These are phyloP conservation scores for Lecanicillium sp. DNA, from an alignment of 2,329 filamentous ascomycete species.

Conservation along the genomic window DNA sequence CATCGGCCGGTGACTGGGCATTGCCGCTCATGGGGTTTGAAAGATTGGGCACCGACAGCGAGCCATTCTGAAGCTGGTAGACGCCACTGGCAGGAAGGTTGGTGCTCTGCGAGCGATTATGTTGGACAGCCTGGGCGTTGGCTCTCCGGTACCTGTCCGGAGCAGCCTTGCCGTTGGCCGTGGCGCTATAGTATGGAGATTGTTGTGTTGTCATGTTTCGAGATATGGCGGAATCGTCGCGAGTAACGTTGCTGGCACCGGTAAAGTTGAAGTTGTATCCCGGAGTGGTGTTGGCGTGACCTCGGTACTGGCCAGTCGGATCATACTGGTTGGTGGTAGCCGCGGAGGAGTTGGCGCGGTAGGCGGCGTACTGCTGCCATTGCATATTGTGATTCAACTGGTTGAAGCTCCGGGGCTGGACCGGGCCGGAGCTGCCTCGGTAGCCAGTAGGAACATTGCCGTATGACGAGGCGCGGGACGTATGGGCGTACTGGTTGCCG, in stretches of 20 bases:
- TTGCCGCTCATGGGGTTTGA: slow-evolving; percentile 48
- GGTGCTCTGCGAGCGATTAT: slow-evolving; percentile 32
- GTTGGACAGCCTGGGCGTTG: slow-evolving; percentile 38
- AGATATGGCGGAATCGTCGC: slow-evolving; percentile 47
- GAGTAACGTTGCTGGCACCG: slow-evolving; percentile 36
- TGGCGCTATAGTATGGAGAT: slow-evolving; percentile 39
- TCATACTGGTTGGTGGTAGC: slow-evolving; percentile 27
- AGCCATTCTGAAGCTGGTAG: slow-evolving; percentile 26
- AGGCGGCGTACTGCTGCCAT: slow-evolving; percentile 44
- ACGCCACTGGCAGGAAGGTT: slow-evolving; percentile 24
- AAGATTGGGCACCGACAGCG: slow-evolving; percentile 35
- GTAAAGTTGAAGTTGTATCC: slow-evolving; percentile 32
- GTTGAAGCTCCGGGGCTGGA: slow-evolving; percentile 71
- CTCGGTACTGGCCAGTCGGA: slow-evolving; percentile 22
- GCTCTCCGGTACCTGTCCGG: slow-evolving; percentile 75
- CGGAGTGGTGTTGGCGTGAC: slow-evolving; percentile 32
- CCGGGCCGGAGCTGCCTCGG: slow-evolving; percentile 50
- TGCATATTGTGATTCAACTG: slow-evolving; percentile 53
- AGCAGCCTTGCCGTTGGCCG: slow-evolving; percentile 42
- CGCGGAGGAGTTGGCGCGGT: slow-evolving; percentile 42
- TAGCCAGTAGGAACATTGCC: slow-evolving; percentile 41
- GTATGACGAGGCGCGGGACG: slow-evolving; percentile 10
- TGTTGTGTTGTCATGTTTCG: slow-evolving; percentile 39
- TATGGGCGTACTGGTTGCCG: slow-evolving; percentile 43
- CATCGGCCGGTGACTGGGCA: slow-evolving; percentile 53